Percentiles rank a stretch among this genome's conserved stretches.
phyloP scores from a whole-genome alignment of 495 filamentous ascomycete genomes.

The Penicillium tannophilum region DNA sequence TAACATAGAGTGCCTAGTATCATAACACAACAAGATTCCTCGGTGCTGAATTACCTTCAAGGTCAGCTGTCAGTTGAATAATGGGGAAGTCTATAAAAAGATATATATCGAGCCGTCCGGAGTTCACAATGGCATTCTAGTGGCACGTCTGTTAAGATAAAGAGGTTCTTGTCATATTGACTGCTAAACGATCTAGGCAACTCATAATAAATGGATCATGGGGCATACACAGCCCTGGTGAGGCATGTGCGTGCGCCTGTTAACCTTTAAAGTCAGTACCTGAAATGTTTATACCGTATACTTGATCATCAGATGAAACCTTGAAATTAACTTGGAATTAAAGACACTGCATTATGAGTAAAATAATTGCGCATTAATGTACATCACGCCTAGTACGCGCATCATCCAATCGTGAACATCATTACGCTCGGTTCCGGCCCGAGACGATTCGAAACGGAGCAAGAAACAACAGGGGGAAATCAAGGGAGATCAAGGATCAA shows the following conservation, averaged over 20 bases:
- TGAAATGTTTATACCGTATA: too few species aligned
- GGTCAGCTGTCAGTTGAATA: too few species aligned
- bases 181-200: too few species aligned
- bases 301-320: not conserved
- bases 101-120: too few species aligned
- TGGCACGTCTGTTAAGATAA: too few species aligned
- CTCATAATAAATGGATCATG: not conserved
- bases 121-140: too few species aligned
- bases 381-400: slow-evolving; percentile 6
- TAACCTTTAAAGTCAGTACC: too few species aligned
- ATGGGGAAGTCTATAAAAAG: too few species aligned
- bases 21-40: too few species aligned
- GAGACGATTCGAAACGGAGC: slow-evolving; percentile 10
- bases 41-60: too few species aligned
- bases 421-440: slow-evolving; percentile 27
- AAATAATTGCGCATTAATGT: slow-evolving; percentile 11
- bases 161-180: too few species aligned
- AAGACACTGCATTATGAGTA: not conserved
- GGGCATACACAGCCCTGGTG: not conserved
- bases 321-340: not conserved
- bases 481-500: not conserved
- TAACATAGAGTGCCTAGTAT: too few species aligned
- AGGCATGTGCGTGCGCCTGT: not conserved
- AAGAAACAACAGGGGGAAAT: not conserved
- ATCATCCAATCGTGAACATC: slow-evolving; percentile 23